These are phyloP conservation scores for Debaryomyces prosopidis DNA, from an alignment of 805 yeast genomes.

Conservation along the genomic window DNA sequence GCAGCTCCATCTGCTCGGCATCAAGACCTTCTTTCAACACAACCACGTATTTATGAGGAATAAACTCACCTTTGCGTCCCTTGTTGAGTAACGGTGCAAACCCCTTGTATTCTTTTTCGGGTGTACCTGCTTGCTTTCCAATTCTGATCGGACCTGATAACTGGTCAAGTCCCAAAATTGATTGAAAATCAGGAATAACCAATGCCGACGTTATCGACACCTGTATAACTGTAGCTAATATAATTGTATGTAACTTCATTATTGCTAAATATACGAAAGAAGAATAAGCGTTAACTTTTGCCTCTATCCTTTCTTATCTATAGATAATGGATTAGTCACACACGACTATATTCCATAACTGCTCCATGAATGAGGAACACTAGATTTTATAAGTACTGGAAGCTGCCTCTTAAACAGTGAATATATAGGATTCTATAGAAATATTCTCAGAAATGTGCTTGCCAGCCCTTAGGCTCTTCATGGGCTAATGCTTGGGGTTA, in stretches of 20 bases:
- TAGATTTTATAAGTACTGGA: too few relatives aligned
- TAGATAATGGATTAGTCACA: background rate
- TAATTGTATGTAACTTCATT: background rate
- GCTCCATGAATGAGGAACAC: too few relatives aligned
- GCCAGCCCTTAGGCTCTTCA: too few relatives aligned
- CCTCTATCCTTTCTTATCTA: background rate
- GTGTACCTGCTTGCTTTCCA: background rate
- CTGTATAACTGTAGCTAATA: background rate
- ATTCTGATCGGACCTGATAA: background rate
- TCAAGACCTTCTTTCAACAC: constrained; percentile 69
- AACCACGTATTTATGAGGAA: constrained; percentile 79
- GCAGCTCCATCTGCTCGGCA: constrained; percentile 54
- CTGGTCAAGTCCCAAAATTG: constrained; percentile 8
- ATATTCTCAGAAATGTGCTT: too few relatives aligned
- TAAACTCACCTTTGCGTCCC: constrained; percentile 17
- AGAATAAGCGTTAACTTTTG: background rate
- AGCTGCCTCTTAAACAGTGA: too few relatives aligned
- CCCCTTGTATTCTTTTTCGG: background rate
- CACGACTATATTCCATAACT: background rate
- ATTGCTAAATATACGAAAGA: background rate
- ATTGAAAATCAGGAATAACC: constrained; percentile 8
- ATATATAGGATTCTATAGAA: too few relatives aligned
- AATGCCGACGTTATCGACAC: constrained; percentile 6
- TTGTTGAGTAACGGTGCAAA: background rate
- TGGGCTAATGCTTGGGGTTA: too few relatives aligned